These are phyloP conservation scores for Smithsoniella earleae DNA, from an alignment of 163 green algal species.

Conservation along the genomic window DNA sequence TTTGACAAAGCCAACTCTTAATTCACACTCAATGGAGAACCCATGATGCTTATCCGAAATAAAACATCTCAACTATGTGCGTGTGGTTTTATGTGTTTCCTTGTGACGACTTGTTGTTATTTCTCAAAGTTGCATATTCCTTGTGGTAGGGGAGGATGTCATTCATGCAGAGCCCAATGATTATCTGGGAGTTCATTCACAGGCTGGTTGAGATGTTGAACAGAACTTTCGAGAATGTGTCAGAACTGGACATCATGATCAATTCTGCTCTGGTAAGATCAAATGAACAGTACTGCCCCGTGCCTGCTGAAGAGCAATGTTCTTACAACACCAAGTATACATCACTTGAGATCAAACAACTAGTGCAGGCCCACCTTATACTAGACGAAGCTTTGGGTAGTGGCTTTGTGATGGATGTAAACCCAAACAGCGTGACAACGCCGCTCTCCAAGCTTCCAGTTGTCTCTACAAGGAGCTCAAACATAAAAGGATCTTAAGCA, in stretches of 20 bases:
- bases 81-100: too few species aligned
- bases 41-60: too few species aligned
- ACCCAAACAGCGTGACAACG: constrained; percentile 20
- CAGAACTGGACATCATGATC: constrained; percentile 89
- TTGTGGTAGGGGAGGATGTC: not conserved
- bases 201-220: constrained; percentile 82
- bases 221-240: constrained; percentile 83
- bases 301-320: too few species aligned
- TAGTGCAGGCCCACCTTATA: constrained; percentile 3
- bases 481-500: not conserved
- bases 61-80: too few species aligned
- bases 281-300: too few species aligned
- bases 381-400: constrained; percentile 16
- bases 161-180: constrained; percentile 68
- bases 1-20: too few species aligned
- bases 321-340: too few species aligned
- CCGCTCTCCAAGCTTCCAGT: constrained; percentile 17
- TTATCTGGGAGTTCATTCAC: constrained; percentile 79
- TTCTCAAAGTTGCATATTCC: not conserved
- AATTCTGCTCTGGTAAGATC: constrained; percentile 67
- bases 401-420: constrained; percentile 29
- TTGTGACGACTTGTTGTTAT: constrained; percentile 14
- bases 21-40: too few species aligned
- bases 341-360: too few species aligned
- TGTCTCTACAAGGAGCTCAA: constrained; percentile 38